Evolutionary conservation across 1,139 yeast genomes (phyloP), one percentile per base, ranked within the genome.

Genomic region (Arxiozyma slooffiae): DNA sequence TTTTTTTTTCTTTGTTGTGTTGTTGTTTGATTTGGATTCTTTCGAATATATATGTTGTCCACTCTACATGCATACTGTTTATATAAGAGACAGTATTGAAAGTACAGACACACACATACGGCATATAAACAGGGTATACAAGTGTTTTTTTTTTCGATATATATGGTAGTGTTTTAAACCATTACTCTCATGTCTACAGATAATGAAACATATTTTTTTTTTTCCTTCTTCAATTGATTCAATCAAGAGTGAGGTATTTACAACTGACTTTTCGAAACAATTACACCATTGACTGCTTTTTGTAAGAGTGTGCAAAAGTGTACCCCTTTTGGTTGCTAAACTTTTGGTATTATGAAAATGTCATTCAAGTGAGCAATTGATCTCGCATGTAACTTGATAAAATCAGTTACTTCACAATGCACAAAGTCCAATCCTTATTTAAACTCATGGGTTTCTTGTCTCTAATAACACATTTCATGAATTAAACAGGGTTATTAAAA

Each of bases 371-470:
- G 47, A 8, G 44, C 47, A 9, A 64, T 63, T 1, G 57, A 60
- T 21, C 48, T 63, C 30, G 54, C 62, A 7, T 62, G 51, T 41
- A 50, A 49, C 20, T 58, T 59, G 41, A 39, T 53, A n/a, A 56
- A 50, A 24, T 60, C 64, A 16, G 17, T 38, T 20, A 30, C 17
- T 30, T 14, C 26, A 26, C 9, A 42, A 16, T 42, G 45, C 20
- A 34, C 38, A 11, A 42, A 42, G 17, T n/a, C 67, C 67, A 1
- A 58, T 60, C 2, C 48, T 64, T 18, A 48, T 65, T 2, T 61
- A 60, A 47, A 38, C 64, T 7, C 69, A 65, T 55, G 69, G 69
- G n/a, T 52, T 64, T 6, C 55, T 62, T 36, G 69, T 68, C 3
- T 55, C 62, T 4, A 53, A 54, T 17, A 50, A 52, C 7, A 57